Conservation (phyloP, 169 alveolate species). For the Cryptosporidium andersoni region DNA sequence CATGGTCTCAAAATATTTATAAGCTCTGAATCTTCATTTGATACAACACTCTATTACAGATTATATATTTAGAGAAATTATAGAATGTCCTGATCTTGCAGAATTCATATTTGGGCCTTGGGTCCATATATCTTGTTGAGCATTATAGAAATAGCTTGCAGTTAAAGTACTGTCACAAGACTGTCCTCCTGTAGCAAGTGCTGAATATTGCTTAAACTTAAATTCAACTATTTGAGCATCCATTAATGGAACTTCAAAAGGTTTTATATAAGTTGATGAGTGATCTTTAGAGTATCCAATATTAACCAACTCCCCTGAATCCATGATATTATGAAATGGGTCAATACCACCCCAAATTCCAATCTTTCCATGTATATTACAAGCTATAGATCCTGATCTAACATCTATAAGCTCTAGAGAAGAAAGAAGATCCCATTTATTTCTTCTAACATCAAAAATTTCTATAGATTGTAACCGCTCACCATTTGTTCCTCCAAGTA, state of each 20-base stretch:
- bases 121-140: conserved; percentile 41
- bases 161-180: conserved; percentile 15
- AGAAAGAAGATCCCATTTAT: conserved; percentile 47
- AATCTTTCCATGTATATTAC: conserved; percentile 29
- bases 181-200: conserved; percentile 52
- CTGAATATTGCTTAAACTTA: conserved; percentile 31
- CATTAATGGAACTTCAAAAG: neutral
- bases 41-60: neutral
- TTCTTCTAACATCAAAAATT: conserved; percentile 50
- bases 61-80: conserved; percentile 34
- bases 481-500: conserved; percentile 62
- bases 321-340: conserved; percentile 6
- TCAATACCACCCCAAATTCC: conserved; percentile 67
- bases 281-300: conserved; percentile 20
- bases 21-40: too few relatives aligned
- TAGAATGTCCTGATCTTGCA: conserved; percentile 61
- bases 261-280: conserved; percentile 29
- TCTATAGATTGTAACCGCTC: conserved; percentile 52
- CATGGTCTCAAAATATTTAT: neutral
- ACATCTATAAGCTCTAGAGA: conserved; percentile 38
- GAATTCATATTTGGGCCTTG: conserved; percentile 33
- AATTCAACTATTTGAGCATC: conserved; percentile 31
- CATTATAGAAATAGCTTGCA: conserved; percentile 18
- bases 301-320: conserved; percentile 50
- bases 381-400: conserved; percentile 53